These are phyloP conservation scores for Lactarius hengduanensis DNA, from an alignment of 768 basidiomycete genomes.

Conservation along the genomic window DNA sequence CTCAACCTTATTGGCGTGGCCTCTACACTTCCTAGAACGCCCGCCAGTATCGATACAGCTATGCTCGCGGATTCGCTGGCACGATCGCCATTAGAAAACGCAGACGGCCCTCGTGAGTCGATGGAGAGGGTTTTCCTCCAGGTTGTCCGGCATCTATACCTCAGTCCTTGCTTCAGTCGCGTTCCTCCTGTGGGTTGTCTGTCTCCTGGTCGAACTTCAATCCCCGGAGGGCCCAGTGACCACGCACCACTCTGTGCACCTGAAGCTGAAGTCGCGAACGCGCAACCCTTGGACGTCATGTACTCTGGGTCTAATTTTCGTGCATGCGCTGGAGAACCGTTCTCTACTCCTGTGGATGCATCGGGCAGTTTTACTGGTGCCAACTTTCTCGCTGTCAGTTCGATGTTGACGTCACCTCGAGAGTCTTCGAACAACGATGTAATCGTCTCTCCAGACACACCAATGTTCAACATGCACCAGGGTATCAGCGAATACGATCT, in stretches of 20 bases:
- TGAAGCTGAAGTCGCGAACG: background rate
- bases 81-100: background rate
- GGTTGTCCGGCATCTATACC: slow-evolving; percentile 13
- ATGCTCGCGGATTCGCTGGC: background rate
- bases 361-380: background rate
- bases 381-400: background rate
- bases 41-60: slow-evolving; percentile 5
- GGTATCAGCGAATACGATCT: slow-evolving; percentile 58
- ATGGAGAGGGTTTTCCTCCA: slow-evolving; percentile 3
- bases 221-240: background rate
- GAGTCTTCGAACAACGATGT: background rate
- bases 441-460: slow-evolving; percentile 34
- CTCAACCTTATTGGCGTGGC: background rate
- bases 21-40: slow-evolving; percentile 1
- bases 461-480: slow-evolving; percentile 61
- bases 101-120: background rate
- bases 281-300: background rate
- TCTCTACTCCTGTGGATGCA: background rate
- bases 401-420: slow-evolving; percentile 6
- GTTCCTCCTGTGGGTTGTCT: background rate
- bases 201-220: slow-evolving; percentile 13
- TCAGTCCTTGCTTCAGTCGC: background rate
- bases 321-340: background rate
- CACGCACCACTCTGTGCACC: background rate
- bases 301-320: background rate